Evolutionary conservation across 176 grass and related monocot genomes (phyloP), one percentile per base, ranked within the genome.

Genomic region (Carex parvula): DNA sequence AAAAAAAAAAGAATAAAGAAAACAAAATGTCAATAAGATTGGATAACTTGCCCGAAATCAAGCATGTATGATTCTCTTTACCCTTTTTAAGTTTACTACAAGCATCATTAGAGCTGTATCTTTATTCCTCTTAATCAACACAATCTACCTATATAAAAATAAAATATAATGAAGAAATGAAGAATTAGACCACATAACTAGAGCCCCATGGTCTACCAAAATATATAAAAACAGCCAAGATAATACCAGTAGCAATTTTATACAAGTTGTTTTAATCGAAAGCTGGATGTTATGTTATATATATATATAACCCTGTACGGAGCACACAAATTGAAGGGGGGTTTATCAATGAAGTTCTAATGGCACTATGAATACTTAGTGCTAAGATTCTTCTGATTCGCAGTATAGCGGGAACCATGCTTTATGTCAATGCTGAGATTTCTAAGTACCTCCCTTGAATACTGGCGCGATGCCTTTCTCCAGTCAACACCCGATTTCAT

Each of bases 401-500:
- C 84, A 55, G 83, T 81, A 60, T 74, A 61, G 69, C 92, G 16
- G 2, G 92, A 94, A 5, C 92, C 95, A 20, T 97, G 92, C 84
- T 91, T 97, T 7, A 97, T 88, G 84, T 90, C 92, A 67, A 89
- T 92, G 89, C 92, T 94, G 6, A 97, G 89, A 0, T 90, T 93
- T 84, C 92, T 88, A 65, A 94, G 94, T 41, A 89, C 71, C 67
- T 97, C 92, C 79, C 89, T 94, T n/a, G 95, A 97, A 91, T 94
- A 97, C 82, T 97, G 95, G 1, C 95, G 92, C 3, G 95, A 97
- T 29, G 95, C 95, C 64, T 97, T 97, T 85, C 95, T 86, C 95
- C 95, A 97, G 73, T 97, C 95, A 3, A 92, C 92, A 10, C 95
- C 95, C 8, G 95, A 70, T 41, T 97, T 97, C 95, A 97, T 97